These are phyloP conservation scores for Pseudopithomyces maydicus DNA, from an alignment of 2,329 filamentous ascomycete species.

Conservation along the genomic window DNA sequence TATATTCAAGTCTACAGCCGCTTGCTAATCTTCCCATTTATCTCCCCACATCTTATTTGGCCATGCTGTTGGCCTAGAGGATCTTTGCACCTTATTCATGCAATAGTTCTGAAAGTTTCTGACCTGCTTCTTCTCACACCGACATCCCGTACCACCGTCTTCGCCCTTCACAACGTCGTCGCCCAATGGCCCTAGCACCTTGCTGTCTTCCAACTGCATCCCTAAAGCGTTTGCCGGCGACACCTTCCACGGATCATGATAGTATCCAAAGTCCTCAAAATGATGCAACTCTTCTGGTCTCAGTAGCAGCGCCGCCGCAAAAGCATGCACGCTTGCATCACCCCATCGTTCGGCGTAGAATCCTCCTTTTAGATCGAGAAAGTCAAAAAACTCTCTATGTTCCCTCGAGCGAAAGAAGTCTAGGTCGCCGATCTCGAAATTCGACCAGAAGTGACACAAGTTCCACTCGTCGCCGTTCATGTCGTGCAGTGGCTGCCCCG, in stretches of 20 bases:
- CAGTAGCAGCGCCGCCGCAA: slow-evolving; percentile 86
- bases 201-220: background rate
- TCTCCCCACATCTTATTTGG: slow-evolving; percentile 4
- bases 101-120: slow-evolving; percentile 6
- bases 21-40: background rate
- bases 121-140: slow-evolving; percentile 3
- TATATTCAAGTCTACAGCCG: too few relatives aligned
- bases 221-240: slow-evolving; percentile 1
- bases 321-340: slow-evolving; percentile 91
- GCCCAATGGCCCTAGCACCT: background rate
- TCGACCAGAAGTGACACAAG: slow-evolving; percentile 97
- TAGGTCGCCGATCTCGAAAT: slow-evolving; percentile 94
- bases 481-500: slow-evolving; percentile 60
- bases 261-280: slow-evolving; percentile 98
- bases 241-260: slow-evolving; percentile 43
- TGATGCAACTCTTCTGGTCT: slow-evolving; percentile 86
- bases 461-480: slow-evolving; percentile 83
- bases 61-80: background rate
- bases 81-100: background rate
- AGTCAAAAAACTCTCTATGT: slow-evolving; percentile 92
- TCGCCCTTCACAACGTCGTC: background rate
- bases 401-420: slow-evolving; percentile 83
- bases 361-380: slow-evolving; percentile 56
- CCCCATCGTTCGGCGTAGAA: slow-evolving; percentile 65
- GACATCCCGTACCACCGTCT: background rate